These are phyloP conservation scores for Scleromitrula shiraiana DNA, from an alignment of 2,329 filamentous ascomycete species.

Conservation along the genomic window DNA sequence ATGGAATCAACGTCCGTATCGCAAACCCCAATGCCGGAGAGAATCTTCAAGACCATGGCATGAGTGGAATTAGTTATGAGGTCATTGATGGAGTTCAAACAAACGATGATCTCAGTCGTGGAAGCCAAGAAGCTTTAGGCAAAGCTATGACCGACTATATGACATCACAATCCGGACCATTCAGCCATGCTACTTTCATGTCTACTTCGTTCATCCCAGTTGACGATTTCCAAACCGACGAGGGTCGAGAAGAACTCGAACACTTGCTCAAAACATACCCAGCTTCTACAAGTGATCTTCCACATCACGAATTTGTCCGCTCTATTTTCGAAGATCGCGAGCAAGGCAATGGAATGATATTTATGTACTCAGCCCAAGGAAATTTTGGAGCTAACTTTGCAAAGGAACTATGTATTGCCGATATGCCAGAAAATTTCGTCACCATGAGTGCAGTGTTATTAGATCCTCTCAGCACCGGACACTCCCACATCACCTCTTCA, in stretches of 20 bases:
- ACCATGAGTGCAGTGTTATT: constrained; percentile 40
- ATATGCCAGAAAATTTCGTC: neutral
- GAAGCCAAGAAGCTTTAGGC: neutral
- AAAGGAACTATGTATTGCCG: too few species aligned
- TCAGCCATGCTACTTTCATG: neutral
- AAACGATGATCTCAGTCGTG: neutral
- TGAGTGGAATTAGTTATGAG: neutral
- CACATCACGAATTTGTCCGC: too few species aligned
- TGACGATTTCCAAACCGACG: too few species aligned
- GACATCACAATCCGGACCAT: neutral
- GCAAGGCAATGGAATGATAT: neutral
- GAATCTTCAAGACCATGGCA: constrained; percentile 5
- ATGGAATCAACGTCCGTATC: neutral
- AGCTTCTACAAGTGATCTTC: too few species aligned
- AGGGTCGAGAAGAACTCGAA: too few species aligned
- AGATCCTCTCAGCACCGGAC: constrained; percentile 48
- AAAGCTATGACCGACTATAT: neutral
- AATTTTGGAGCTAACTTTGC: neutral
- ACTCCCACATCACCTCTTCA: constrained; percentile 43
- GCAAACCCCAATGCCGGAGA: neutral
- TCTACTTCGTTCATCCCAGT: neutral
- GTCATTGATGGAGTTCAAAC: neutral
- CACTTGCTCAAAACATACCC: too few species aligned
- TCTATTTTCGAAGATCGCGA: too few species aligned
- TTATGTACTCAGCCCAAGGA: neutral